Conservation (phyloP, 306 rosid species). For the Gastrolobium bilobum region DNA sequence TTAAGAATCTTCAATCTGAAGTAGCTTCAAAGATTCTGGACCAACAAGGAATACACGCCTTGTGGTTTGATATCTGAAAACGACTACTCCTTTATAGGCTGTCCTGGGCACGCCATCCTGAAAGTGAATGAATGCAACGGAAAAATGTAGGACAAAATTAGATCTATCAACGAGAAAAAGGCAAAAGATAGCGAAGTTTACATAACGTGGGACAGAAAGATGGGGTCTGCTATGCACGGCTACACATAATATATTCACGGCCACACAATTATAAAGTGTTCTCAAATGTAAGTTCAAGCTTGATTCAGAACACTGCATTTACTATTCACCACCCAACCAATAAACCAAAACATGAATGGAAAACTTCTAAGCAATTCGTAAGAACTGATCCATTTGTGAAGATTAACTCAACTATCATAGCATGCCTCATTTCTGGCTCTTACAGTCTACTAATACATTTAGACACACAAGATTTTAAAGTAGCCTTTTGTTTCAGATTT, state of each 20-base stretch:
- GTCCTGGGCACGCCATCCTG: slow-evolving; percentile 98
- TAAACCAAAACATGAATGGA: slow-evolving; percentile 16
- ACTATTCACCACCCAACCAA: slow-evolving; percentile 4
- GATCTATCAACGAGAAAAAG: slow-evolving; percentile 17
- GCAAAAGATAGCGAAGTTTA: neutral
- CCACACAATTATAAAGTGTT: neutral
- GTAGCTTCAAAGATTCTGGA: slow-evolving; percentile 75
- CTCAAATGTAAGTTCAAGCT: slow-evolving; percentile 3
- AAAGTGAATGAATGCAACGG: slow-evolving; percentile 40
- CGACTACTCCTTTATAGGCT: slow-evolving; percentile 91
- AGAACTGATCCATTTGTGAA: slow-evolving; percentile 3
- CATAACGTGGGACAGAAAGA: neutral
- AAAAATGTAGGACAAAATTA: slow-evolving; percentile 12
- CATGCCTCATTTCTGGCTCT: slow-evolving; percentile 38
- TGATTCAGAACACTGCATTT: slow-evolving; percentile 2
- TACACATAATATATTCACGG: slow-evolving; percentile 3
- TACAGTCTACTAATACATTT: slow-evolving; percentile 5
- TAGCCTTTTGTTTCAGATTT: slow-evolving; percentile 33
- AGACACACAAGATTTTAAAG: slow-evolving; percentile 10
- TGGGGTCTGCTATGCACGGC: neutral
- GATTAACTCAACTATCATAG: slow-evolving; percentile 10
- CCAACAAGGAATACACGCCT: slow-evolving; percentile 81
- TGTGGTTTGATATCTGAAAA: slow-evolving; percentile 75
- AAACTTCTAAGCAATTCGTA: slow-evolving; percentile 9
- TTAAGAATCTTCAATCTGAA: slow-evolving; percentile 68